Conservation (phyloP, 805 yeast genomes). For the Kregervanrija delftensis region DNA sequence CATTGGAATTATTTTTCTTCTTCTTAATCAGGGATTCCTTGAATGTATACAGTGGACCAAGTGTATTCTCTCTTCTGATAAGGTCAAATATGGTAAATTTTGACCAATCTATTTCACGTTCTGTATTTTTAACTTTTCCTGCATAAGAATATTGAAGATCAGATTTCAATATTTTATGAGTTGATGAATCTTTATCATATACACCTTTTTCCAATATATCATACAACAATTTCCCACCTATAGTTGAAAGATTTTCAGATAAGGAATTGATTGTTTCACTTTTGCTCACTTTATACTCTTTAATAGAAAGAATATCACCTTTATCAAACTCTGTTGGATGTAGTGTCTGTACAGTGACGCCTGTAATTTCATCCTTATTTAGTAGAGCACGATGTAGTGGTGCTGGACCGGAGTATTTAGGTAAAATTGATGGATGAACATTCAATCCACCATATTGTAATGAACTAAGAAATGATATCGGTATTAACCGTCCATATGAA, state of each 20-base stretch:
- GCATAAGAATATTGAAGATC: conserved; percentile 45
- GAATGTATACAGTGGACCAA: conserved; percentile 51
- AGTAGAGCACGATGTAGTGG: conserved; percentile 79
- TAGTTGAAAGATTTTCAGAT: conserved; percentile 42
- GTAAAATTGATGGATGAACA: conserved; percentile 88
- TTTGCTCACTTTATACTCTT: conserved; percentile 33
- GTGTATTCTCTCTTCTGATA: conserved; percentile 36
- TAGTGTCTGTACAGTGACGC: conserved; percentile 83
- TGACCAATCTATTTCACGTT: conserved; percentile 44
- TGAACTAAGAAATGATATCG: conserved; percentile 42
- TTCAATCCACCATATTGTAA: conserved; percentile 68
- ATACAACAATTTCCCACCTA: conserved; percentile 56
- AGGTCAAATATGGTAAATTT: conserved; percentile 31
- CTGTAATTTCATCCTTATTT: conserved; percentile 56
- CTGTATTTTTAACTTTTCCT: conserved; percentile 39
- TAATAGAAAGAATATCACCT: conserved; percentile 64
- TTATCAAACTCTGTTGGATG: conserved; percentile 83
- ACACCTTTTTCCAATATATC: conserved; percentile 33
- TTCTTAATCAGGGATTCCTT: conserved; percentile 30
- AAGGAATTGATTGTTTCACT: conserved; percentile 42
- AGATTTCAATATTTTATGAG: conserved; percentile 16
- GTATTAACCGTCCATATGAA: conserved; percentile 81
- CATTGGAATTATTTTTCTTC: conserved; percentile 4
- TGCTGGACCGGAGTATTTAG: conserved; percentile 78
- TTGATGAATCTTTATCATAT: conserved; percentile 17